These are phyloP conservation scores for Macaranga tanarius DNA, from an alignment of 441 rosid species.

Conservation along the genomic window DNA sequence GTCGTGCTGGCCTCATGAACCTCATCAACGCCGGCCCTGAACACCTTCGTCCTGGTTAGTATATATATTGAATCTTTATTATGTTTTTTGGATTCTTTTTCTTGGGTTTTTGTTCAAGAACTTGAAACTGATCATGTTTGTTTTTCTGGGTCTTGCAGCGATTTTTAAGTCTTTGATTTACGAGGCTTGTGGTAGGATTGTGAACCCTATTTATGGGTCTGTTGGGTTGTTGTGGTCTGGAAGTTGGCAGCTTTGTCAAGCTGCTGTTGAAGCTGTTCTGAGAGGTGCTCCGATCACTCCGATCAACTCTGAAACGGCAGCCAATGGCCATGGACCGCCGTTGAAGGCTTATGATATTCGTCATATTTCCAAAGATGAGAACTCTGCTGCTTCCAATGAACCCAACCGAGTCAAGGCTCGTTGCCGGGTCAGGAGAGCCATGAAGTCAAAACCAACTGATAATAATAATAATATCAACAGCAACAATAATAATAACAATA, in stretches of 20 bases:
- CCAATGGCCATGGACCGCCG: conserved; percentile 61
- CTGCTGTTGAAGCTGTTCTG: conserved; percentile 52
- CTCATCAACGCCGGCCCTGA: conserved; percentile 55
- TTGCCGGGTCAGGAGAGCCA: conserved; percentile 47
- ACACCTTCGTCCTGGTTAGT: conserved; percentile 53
- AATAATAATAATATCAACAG: neutral
- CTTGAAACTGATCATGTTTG: neutral
- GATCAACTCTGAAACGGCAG: conserved; percentile 60
- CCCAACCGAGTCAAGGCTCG: conserved; percentile 47
- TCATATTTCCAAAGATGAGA: conserved; percentile 74
- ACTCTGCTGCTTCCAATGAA: conserved; percentile 44
- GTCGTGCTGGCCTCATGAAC: conserved; percentile 66
- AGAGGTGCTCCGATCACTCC: conserved; percentile 43
- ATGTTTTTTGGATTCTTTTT: too few relatives aligned
- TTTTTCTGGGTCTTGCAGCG: conserved; percentile 29
- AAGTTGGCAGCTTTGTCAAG: conserved; percentile 55
- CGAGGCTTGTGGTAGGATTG: conserved; percentile 65
- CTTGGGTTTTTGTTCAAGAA: neutral
- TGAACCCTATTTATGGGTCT: conserved; percentile 58
- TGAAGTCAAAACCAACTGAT: conserved; percentile 37
- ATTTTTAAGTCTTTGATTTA: conserved; percentile 56
- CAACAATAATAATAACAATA: neutral
- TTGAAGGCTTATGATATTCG: conserved; percentile 75
- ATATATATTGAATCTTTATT: too few relatives aligned
- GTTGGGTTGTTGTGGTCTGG: conserved; percentile 60